Percentiles rank a stretch among this genome's conserved stretches.
phyloP scores from a whole-genome alignment of 306 rosid genomes.

The Dalbergia oliveri region DNA sequence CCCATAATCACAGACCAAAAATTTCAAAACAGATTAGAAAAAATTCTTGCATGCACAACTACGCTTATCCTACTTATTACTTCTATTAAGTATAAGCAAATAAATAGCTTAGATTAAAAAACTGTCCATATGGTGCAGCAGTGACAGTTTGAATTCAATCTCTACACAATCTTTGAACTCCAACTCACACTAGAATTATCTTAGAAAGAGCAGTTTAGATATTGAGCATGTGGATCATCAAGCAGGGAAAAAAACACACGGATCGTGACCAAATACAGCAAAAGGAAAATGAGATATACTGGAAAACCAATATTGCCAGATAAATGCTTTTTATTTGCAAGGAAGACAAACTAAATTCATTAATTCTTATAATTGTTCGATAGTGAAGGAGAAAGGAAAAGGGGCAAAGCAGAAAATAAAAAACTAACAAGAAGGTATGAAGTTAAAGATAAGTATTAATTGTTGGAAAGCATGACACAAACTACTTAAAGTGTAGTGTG shows the following conservation, averaged over 20 bases:
- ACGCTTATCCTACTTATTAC: not conserved
- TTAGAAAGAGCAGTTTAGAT: conserved; percentile 15
- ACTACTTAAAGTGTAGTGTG: not conserved
- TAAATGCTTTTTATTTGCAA: not conserved
- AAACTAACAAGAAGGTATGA: not conserved
- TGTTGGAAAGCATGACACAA: not conserved
- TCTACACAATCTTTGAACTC: conserved; percentile 2
- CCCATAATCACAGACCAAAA: not conserved
- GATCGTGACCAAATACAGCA: conserved; percentile 10
- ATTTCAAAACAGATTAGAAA: conserved; percentile 5
- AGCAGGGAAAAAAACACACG: not conserved
- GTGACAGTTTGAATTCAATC: conserved; percentile 11
- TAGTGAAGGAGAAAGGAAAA: not conserved
- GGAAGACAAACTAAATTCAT: conserved; percentile 6
- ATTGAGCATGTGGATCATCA: conserved; percentile 8
- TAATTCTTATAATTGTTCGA: not conserved
- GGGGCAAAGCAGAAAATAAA: not conserved
- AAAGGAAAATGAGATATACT: not conserved
- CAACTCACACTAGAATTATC: conserved; percentile 11
- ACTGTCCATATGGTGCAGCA: conserved; percentile 17
- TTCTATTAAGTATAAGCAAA: not conserved
- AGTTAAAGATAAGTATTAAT: not conserved
- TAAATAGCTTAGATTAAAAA: not conserved
- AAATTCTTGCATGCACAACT: conserved; percentile 20
- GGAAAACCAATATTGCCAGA: not conserved